phyloP scores from a whole-genome alignment of 73 alveolate species.

The Halteria grandinella region DNA sequence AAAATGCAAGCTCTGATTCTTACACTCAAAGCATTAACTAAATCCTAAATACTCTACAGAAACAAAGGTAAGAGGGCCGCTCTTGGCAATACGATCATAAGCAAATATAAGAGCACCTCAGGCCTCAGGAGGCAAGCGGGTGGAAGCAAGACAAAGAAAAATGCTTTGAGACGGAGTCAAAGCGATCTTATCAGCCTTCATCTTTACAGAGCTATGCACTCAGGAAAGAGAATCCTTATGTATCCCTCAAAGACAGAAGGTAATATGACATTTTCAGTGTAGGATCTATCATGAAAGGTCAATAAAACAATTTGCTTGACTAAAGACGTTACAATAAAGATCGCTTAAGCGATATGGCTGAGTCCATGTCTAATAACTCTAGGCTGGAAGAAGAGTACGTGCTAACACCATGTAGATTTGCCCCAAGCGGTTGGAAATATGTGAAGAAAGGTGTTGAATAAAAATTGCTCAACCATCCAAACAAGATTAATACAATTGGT shows the following conservation, averaged over 20 bases:
- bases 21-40: too few species aligned
- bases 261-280: conserved; percentile 16
- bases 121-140: conserved; percentile 6
- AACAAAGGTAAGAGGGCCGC: too few species aligned
- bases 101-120: conserved; percentile 16
- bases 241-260: conserved; percentile 7
- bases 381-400: conserved; percentile 5
- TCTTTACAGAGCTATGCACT: background rate
- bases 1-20: too few species aligned
- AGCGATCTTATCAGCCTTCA: background rate
- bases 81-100: conserved; percentile 27
- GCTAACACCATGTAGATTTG: conserved; percentile 25
- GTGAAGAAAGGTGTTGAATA: background rate
- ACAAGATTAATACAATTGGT: conserved; percentile 11
- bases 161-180: conserved; percentile 10
- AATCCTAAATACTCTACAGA: too few species aligned
- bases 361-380: background rate
- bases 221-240: background rate
- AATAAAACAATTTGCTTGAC: conserved; percentile 1
- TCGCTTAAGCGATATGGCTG: background rate
- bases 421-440: conserved; percentile 21
- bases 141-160: conserved; percentile 8
- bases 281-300: background rate
- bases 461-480: conserved; percentile 15
- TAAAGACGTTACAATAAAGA: background rate